Evolutionary conservation across 164 flowering plant species (phyloP), one percentile per base, ranked within the genome.

Genomic region (Stephania cephalantha): DNA sequence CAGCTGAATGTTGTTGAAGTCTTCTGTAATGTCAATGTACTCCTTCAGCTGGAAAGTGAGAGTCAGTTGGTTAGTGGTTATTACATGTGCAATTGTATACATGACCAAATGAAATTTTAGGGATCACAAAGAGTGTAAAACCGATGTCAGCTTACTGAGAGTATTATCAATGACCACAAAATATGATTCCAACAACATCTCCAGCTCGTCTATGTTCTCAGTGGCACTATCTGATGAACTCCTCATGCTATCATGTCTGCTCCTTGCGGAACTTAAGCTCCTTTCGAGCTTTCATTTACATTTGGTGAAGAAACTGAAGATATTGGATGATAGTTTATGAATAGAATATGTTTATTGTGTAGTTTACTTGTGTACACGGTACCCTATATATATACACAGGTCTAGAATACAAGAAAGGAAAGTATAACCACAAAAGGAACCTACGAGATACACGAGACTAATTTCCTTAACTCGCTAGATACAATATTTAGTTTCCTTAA

Each of bases 281-380:
- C 90, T 92, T 84, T 93, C 99, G 13, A 91, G 97, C 81, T 68
- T 91, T 68, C 88, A 82, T 15, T 72, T 44, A n/a, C 89, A 70
- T 89, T 92, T 5, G 99, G 95, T 46, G 99, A 93, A 74, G 89
- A 85, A 81, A 92, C 97, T 44, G 99, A 98, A 81, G 99, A n/a
- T n/a, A n/a, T n/a, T n/a, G n/a, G n/a, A n/a, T n/a, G n/a, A n/a
- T n/a, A n/a, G n/a, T n/a, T n/a, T n/a, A n/a, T n/a, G n/a, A n/a
- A n/a, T n/a, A n/a, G n/a, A n/a, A n/a, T n/a, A n/a, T n/a, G n/a
- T n/a, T n/a, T n/a, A n/a, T n/a, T n/a, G n/a, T n/a, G n/a, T n/a
- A n/a, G n/a, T n/a, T n/a, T n/a, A n/a, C n/a, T n/a, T n/a, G n/a
- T n/a, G n/a, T n/a, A n/a, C n/a, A n/a, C n/a, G n/a, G n/a, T n/a